Base-by-base conservation (phyloP, 108 stramenopile species). In the Pseudonitzschia delicatissima region DNA sequence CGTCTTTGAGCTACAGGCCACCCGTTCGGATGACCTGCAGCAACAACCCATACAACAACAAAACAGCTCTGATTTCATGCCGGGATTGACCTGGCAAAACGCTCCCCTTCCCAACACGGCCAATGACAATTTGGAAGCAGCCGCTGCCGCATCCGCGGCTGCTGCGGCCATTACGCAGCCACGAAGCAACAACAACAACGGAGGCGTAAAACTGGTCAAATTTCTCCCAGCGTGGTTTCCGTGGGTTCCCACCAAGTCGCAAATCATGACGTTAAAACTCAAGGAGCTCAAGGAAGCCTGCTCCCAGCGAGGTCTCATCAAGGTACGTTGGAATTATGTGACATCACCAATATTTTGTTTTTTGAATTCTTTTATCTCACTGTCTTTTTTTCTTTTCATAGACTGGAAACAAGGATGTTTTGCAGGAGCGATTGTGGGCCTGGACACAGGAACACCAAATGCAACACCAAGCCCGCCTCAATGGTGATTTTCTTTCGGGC, bases 401-500 rank as follows among this genome's bases (percentile, higher is more conserved):
- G 66, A 69, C 66, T 5, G 89, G 85, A 12, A 83, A 73, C 40
- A 91, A 87, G 55, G 64, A 65, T 4, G 77, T 73, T 23, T 60
- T 91, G 31, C 89, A 81, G 52, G 68, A 80, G 21, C 75, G 86
- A 17, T 61, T 91, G 36, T 66, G 75, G 60, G 53, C 69, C 13
- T 91, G 89, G 89, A 81, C 77, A 5, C 68, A 34, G 9, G 70
- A 62, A 0, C 52, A 73, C 3, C 78, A 91, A 58, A 68, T 84
- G 45, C 66, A 72, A 23, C 57, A 70, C 29, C 58, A 86, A 47
- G 48, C 57, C 8, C 47, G 34, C 20, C 39, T 69, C 23, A 62
- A 27, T 20, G 60, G 69, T 28, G 69, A 69, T 49, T 62, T 44
- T 51, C 42, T 69, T 18, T 61, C 69, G 0, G 40, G 37, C 20